These are phyloP conservation scores for Exserohilum turcica DNA, from an alignment of 2,329 filamentous ascomycete genomes.

Conservation along the genomic window DNA sequence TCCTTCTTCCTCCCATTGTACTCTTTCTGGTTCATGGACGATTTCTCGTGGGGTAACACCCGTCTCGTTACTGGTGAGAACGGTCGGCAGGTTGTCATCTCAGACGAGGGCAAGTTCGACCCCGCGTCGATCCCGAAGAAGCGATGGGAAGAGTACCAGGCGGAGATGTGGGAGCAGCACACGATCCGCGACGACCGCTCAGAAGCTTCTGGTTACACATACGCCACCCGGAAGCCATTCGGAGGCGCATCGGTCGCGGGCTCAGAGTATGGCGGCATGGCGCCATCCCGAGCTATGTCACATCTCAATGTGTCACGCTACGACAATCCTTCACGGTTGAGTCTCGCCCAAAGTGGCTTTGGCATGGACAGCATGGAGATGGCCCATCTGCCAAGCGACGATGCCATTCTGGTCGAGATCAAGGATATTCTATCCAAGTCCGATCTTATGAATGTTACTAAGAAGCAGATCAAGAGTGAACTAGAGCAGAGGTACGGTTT, in stretches of 20 bases:
- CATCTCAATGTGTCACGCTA: slow-evolving; percentile 63
- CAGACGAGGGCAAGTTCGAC: slow-evolving; percentile 98
- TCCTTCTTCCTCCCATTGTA: slow-evolving; percentile 88
- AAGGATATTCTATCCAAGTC: slow-evolving; percentile 88
- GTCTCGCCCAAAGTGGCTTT: slow-evolving; percentile 64
- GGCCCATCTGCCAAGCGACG: slow-evolving; percentile 81
- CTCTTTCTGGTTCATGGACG: slow-evolving; percentile 99
- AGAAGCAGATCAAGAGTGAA: slow-evolving; percentile 96
- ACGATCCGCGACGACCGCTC: slow-evolving; percentile 82
- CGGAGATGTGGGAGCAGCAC: slow-evolving; percentile 95
- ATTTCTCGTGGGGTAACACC: slow-evolving; percentile 99
- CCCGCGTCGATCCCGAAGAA: slow-evolving; percentile 91
- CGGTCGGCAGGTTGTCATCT: slow-evolving; percentile 89
- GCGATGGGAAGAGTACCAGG: slow-evolving; percentile 99
- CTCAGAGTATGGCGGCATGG: slow-evolving; percentile 66
- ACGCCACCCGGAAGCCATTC: slow-evolving; percentile 78
- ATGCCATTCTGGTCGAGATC: slow-evolving; percentile 90
- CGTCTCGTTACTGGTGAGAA: slow-evolving; percentile 94
- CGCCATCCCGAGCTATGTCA: slow-evolving; percentile 61
- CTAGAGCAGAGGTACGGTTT: slow-evolving; percentile 71
- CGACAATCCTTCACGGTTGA: slow-evolving; percentile 47
- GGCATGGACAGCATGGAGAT: slow-evolving; percentile 67
- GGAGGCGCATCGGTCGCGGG: slow-evolving; percentile 54
- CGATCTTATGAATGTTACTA: slow-evolving; percentile 96
- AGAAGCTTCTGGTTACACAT: slow-evolving; percentile 91